These are phyloP conservation scores for Plasmodium blacklocki DNA, from an alignment of 169 alveolate species.

Conservation along the genomic window DNA sequence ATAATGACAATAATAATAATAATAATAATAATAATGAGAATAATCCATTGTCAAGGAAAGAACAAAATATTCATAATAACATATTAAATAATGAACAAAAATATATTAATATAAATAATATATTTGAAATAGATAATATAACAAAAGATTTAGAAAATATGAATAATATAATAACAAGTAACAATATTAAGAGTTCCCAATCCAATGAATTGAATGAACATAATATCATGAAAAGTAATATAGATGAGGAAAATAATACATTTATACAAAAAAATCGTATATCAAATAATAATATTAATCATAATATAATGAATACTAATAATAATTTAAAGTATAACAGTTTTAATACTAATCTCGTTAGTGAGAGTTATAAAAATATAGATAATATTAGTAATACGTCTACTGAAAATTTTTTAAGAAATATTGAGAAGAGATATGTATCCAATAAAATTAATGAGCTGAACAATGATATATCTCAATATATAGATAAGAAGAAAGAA, in stretches of 20 bases:
- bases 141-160: slow-evolving; percentile 36
- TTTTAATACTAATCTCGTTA: background rate
- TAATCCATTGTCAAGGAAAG: background rate
- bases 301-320: background rate
- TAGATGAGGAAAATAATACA: background rate
- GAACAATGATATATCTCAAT: slow-evolving; percentile 20
- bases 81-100: slow-evolving; percentile 29
- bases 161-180: background rate
- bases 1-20: too few relatives aligned
- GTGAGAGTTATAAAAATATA: background rate
- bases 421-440: slow-evolving; percentile 22
- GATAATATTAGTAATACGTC: background rate
- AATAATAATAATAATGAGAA: background rate
- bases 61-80: background rate
- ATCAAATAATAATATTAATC: too few relatives aligned
- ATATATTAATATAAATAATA: slow-evolving; percentile 48
- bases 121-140: slow-evolving; percentile 64
- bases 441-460: slow-evolving; percentile 17
- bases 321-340: background rate
- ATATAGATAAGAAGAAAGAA: slow-evolving; percentile 41
- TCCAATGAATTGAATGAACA: background rate
- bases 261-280: too few relatives aligned
- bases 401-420: slow-evolving; percentile 14
- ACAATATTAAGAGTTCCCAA: background rate
- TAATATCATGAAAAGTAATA: background rate